Percentiles rank a stretch among this genome's conserved stretches.
Conservation (phyloP, 768 basidiomycete genomes). For the Kwoniella sp. region DNA sequence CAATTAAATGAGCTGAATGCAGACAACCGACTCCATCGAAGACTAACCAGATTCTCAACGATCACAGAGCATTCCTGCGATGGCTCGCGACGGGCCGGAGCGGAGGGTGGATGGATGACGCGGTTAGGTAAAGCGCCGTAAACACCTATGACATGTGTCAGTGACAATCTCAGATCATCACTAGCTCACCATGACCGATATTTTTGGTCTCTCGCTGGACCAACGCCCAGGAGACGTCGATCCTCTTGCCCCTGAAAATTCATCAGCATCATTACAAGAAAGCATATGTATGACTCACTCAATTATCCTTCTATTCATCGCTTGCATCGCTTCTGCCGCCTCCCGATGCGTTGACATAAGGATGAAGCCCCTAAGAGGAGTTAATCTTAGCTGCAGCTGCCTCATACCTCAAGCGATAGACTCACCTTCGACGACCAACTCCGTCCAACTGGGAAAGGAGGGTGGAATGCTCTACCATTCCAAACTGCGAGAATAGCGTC, state of each 20-base stretch:
- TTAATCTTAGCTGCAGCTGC: not conserved
- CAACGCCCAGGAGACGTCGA: conserved; percentile 50
- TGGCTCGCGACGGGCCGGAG: conserved; percentile 23
- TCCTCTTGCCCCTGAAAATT: conserved; percentile 32
- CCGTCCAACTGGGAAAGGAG: conserved; percentile 46
- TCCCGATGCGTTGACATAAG: conserved; percentile 46
- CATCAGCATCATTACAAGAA: not conserved
- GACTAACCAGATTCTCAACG: conserved; percentile 44
- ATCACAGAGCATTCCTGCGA: conserved; percentile 31
- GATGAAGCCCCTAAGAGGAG: conserved; percentile 39
- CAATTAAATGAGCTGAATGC: not conserved
- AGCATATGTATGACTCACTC: conserved; percentile 42
- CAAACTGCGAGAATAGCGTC: conserved; percentile 30
- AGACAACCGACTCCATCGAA: not conserved
- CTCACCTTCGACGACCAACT: conserved; percentile 37
- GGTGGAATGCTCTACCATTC: conserved; percentile 44
- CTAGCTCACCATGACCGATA: conserved; percentile 28
- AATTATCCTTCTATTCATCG: conserved; percentile 33
- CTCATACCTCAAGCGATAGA: not conserved
- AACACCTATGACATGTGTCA: conserved; percentile 22
- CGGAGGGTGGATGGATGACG: conserved; percentile 41
- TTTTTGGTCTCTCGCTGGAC: conserved; percentile 40
- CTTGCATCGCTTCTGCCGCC: conserved; percentile 31
- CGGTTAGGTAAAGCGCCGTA: conserved; percentile 36
- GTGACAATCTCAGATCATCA: not conserved